Evolutionary conservation across 2,329 filamentous ascomycete genomes (phyloP).

Genomic region (Botrytis fragariae): DNA sequence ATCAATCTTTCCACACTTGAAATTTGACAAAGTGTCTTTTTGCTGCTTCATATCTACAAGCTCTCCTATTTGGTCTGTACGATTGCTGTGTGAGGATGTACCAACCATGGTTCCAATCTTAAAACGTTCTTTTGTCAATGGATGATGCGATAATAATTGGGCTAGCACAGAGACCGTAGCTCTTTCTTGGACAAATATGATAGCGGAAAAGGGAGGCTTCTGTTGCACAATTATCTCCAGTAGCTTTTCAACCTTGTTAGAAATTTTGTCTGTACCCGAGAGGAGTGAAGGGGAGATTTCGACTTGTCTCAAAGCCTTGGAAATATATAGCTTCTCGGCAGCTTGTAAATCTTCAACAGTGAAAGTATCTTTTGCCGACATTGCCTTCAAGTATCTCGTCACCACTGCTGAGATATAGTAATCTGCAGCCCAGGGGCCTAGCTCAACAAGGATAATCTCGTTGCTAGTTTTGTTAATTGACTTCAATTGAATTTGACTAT

Average conservation of each 20-base stretch:
- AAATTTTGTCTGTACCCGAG: conserved; percentile 58
- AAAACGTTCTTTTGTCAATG: conserved; percentile 47
- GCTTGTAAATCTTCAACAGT: conserved; percentile 43
- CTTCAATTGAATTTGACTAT: conserved; percentile 54
- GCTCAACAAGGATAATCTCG: conserved; percentile 50
- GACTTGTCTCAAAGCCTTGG: conserved; percentile 45
- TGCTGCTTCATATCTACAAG: conserved; percentile 41
- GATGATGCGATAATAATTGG: conserved; percentile 49
- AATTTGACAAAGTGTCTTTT: conserved; percentile 46
- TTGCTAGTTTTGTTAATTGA: conserved; percentile 50
- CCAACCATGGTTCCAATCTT: conserved; percentile 56
- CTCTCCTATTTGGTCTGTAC: conserved; percentile 44
- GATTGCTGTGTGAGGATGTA: conserved; percentile 42
- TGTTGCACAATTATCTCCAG: conserved; percentile 51
- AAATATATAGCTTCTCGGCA: conserved; percentile 57
- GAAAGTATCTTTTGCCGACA: conserved; percentile 38
- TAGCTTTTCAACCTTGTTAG: conserved; percentile 57
- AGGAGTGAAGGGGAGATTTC: conserved; percentile 38
- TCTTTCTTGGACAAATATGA: conserved; percentile 67
- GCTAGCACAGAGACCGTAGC: conserved; percentile 59
- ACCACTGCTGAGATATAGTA: conserved; percentile 54
- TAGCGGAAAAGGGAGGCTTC: conserved; percentile 47
- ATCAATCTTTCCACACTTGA: conserved; percentile 54
- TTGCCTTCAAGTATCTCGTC: conserved; percentile 48
- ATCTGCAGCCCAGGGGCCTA: conserved; percentile 69